Evolutionary conservation across 2,329 filamentous ascomycete genomes (phyloP).

Genomic region (Epichloe amarillans): DNA sequence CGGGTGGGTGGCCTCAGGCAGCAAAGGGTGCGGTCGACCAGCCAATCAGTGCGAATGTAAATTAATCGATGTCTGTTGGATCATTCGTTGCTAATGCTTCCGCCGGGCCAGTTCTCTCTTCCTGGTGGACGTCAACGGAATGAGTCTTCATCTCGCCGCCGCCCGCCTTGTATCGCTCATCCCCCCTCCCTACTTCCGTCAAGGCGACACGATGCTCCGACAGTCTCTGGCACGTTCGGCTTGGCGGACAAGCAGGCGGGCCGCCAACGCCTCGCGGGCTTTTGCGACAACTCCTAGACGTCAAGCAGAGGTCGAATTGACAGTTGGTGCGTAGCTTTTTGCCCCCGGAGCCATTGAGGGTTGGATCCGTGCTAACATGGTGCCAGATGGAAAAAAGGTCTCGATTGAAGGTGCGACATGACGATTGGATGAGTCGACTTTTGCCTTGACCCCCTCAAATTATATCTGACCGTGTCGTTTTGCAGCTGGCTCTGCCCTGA

Average conservation of each 20-base stretch:
- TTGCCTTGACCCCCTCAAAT: too few relatives aligned
- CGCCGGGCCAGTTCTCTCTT: slow-evolving; percentile 24
- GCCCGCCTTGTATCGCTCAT: slow-evolving; percentile 21
- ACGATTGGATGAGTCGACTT: slow-evolving; percentile 6
- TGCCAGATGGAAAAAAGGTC: slow-evolving; percentile 87
- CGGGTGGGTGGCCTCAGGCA: slow-evolving; percentile 5
- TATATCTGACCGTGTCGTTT: slow-evolving; percentile 25
- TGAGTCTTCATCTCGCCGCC: slow-evolving; percentile 24
- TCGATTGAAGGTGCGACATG: slow-evolving; percentile 76
- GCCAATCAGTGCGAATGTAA: slow-evolving; percentile 31
- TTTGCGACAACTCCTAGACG: slow-evolving; percentile 72
- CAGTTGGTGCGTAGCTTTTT: slow-evolving; percentile 52
- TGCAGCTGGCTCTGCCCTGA: slow-evolving; percentile 83
- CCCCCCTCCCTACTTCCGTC: slow-evolving; percentile 30
- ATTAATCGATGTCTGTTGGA: slow-evolving; percentile 24
- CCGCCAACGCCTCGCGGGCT: slow-evolving; percentile 52
- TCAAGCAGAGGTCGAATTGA: slow-evolving; percentile 89
- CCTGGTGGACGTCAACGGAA: slow-evolving; percentile 25
- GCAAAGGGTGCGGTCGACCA: background rate
- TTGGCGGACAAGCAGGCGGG: slow-evolving; percentile 49
- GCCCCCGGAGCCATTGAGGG: slow-evolving; percentile 18
- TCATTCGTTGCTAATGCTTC: slow-evolving; percentile 19
- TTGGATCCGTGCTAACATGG: slow-evolving; percentile 18
- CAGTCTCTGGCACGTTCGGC: slow-evolving; percentile 54
- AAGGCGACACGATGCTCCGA: slow-evolving; percentile 55